Evolutionary conservation across 148 eudicot species (phyloP).

Genomic region (Rhododendron molle): DNA sequence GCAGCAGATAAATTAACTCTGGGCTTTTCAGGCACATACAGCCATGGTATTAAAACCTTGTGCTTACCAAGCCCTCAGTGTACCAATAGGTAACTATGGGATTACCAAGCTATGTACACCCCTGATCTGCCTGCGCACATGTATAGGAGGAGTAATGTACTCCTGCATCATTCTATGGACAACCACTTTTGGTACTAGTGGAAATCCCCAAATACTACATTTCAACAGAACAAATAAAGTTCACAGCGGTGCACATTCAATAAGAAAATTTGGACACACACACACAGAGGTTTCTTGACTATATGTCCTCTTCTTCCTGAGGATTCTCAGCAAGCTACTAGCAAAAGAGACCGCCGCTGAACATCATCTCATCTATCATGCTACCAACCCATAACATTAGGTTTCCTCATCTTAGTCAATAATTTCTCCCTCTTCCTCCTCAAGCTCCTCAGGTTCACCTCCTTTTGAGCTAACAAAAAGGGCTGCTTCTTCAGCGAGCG

Average conservation of each 20-base stretch:
- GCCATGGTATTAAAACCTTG: too few species aligned
- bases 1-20: too few species aligned
- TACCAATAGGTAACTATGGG: background rate
- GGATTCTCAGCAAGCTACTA: background rate
- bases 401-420: constrained; percentile 28
- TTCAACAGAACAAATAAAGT: background rate
- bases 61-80: too few species aligned
- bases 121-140: background rate
- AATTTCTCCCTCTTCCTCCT: constrained; percentile 63
- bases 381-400: background rate
- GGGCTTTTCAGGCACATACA: too few species aligned
- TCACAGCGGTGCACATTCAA: background rate
- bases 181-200: background rate
- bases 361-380: background rate
- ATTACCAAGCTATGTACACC: background rate
- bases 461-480: background rate
- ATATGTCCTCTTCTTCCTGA: background rate
- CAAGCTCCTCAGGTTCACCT: constrained; percentile 3
- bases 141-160: background rate
- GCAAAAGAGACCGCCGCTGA: background rate
- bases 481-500: background rate
- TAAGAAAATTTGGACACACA: background rate
- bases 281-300: background rate
- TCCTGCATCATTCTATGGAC: background rate
- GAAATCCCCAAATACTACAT: background rate